A percentile compares a stretch with the other conserved stretches of the same genome.
phyloP scores from a whole-genome alignment of 2,329 filamentous ascomycete genomes.

The Sphaceloma murrayae region DNA sequence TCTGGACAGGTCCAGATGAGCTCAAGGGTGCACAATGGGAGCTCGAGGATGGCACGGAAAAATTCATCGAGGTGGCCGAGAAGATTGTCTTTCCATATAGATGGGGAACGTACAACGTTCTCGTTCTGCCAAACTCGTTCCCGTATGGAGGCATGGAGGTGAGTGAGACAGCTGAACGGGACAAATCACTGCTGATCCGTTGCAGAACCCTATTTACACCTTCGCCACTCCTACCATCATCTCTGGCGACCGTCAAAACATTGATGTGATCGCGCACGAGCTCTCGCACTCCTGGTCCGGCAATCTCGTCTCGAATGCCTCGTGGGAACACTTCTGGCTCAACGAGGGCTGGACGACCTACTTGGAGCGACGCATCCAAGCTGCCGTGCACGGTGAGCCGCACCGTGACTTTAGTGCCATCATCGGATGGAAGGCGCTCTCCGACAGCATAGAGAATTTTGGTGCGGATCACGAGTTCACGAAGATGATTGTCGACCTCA shows the following conservation, averaged over 20 bases:
- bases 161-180: conserved; percentile 28
- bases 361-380: conserved; percentile 75
- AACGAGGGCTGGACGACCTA: conserved; percentile 90
- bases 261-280: conserved; percentile 93
- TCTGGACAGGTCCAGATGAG: conserved; percentile 82
- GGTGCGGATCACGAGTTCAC: conserved; percentile 86
- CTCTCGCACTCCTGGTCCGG: conserved; percentile 73
- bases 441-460: conserved; percentile 68
- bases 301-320: conserved; percentile 68
- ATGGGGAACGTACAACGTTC: conserved; percentile 92
- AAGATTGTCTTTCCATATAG: conserved; percentile 73
- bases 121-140: conserved; percentile 82
- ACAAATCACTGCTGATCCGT: conserved; percentile 71
- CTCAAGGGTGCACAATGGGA: conserved; percentile 80
- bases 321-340: conserved; percentile 68
- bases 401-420: conserved; percentile 92
- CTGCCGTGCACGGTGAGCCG: conserved; percentile 67
- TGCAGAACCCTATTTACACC: conserved; percentile 75
- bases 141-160: conserved; percentile 62
- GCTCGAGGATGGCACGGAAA: conserved; percentile 81
- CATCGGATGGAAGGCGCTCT: conserved; percentile 85
- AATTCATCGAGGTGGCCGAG: conserved; percentile 80
- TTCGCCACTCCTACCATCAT: conserved; percentile 94
- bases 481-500: conserved; percentile 76
- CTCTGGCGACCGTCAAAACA: conserved; percentile 70